Evolutionary conservation across 495 filamentous ascomycete species (phyloP).

Genomic region (Neurospora tetrasperma): DNA sequence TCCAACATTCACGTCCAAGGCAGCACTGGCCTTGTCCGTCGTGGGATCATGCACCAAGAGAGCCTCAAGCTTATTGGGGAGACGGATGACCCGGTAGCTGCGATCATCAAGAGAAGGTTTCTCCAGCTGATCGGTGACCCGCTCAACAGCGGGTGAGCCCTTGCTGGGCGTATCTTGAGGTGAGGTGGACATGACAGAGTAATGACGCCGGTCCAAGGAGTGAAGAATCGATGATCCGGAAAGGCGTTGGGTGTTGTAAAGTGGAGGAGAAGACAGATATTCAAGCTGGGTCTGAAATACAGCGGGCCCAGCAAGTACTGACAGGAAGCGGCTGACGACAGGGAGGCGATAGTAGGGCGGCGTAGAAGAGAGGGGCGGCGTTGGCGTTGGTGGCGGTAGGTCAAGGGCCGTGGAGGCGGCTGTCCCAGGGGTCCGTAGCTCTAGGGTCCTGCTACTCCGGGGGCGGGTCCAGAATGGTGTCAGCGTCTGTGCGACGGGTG

Average conservation of each 20-base stretch:
- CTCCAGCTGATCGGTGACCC: slow-evolving; percentile 72
- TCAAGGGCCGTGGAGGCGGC: background rate
- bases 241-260: slow-evolving; percentile 6
- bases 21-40: slow-evolving; percentile 93
- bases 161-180: slow-evolving; percentile 15
- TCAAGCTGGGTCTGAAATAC: slow-evolving; percentile 1
- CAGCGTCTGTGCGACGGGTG: slow-evolving; percentile 16
- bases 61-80: slow-evolving; percentile 86
- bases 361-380: background rate
- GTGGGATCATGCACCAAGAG: slow-evolving; percentile 89
- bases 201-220: background rate
- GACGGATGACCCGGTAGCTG: slow-evolving; percentile 73
- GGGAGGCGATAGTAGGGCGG: background rate
- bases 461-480: background rate
- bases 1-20: slow-evolving; percentile 91
- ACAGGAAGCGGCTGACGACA: background rate
- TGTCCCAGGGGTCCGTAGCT: background rate
- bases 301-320: background rate
- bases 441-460: background rate
- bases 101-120: slow-evolving; percentile 82
- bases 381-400: background rate
- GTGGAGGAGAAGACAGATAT: background rate
- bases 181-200: slow-evolving; percentile 15
- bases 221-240: background rate
- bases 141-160: slow-evolving; percentile 39